A percentile compares a stretch with the other conserved stretches of the same genome.
These are phyloP conservation scores for Krasilnikovozyma curviuscula DNA, from an alignment of 768 basidiomycete genomes.

Conservation along the genomic window DNA sequence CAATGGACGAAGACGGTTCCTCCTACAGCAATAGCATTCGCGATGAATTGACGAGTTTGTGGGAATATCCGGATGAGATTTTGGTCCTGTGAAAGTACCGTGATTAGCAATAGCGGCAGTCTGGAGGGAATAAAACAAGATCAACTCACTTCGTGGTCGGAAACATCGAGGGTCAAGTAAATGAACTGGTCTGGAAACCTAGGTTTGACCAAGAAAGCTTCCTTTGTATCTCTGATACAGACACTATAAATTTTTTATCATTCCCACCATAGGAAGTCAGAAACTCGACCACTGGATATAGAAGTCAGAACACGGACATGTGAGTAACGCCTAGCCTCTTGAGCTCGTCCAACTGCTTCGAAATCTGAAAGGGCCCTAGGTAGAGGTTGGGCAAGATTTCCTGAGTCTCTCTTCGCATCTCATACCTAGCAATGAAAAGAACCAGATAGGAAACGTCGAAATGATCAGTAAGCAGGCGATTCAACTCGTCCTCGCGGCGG, in stretches of 20 bases:
- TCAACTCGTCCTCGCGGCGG: not conserved
- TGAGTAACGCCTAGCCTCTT: slow-evolving; percentile 52
- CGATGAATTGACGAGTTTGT: slow-evolving; percentile 32
- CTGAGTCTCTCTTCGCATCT: slow-evolving; percentile 89
- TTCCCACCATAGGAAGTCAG: not conserved
- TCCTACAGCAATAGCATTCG: slow-evolving; percentile 41
- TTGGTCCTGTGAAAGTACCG: slow-evolving; percentile 38
- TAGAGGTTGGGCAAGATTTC: slow-evolving; percentile 66
- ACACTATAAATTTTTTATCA: slow-evolving; percentile 34
- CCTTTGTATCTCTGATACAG: slow-evolving; percentile 73
- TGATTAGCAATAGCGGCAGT: not conserved
- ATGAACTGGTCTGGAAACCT: slow-evolving; percentile 59
- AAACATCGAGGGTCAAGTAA: slow-evolving; percentile 66
- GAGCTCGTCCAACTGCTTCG: slow-evolving; percentile 58
- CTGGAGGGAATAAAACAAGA: not conserved
- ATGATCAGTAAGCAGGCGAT: not conserved
- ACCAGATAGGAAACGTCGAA: not conserved
- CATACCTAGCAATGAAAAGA: slow-evolving; percentile 42
- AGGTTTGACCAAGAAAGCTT: slow-evolving; percentile 72
- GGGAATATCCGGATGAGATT: slow-evolving; percentile 83
- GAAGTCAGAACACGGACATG: slow-evolving; percentile 35
- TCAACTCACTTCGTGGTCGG: slow-evolving; percentile 46
- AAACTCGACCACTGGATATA: not conserved
- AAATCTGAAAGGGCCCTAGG: slow-evolving; percentile 73
- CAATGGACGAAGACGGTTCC: slow-evolving; percentile 76